Conservation (phyloP, 805 yeast genomes). For the Lachancea sp. region DNA sequence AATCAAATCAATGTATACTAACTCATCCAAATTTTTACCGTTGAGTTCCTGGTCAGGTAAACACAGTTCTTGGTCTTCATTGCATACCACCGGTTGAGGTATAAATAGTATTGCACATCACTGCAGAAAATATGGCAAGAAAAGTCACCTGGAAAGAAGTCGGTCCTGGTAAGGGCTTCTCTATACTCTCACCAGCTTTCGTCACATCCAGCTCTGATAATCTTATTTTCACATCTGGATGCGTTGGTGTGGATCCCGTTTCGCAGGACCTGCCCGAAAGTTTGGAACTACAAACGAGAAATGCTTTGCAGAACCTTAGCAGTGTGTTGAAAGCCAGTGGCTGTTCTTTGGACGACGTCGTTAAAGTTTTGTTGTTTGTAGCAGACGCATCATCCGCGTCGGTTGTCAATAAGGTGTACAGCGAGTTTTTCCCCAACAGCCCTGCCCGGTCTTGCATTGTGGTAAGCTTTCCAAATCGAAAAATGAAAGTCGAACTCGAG, state of each 20-base stretch:
- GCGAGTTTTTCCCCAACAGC: constrained; percentile 39
- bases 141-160: constrained; percentile 31
- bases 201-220: constrained; percentile 33
- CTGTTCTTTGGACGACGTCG: constrained; percentile 38
- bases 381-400: constrained; percentile 39
- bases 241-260: constrained; percentile 38
- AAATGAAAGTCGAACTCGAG: constrained; percentile 48
- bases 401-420: constrained; percentile 41
- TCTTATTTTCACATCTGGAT: constrained; percentile 45
- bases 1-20: too few species aligned
- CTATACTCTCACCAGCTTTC: constrained; percentile 38
- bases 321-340: constrained; percentile 41
- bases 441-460: constrained; percentile 52
- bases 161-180: constrained; percentile 24
- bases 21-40: too few species aligned
- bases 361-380: constrained; percentile 47
- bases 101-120: neutral
- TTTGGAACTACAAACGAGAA: constrained; percentile 40
- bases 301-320: constrained; percentile 40
- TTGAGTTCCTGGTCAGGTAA: neutral
- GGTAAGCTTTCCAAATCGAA: constrained; percentile 45
- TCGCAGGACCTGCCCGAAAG: constrained; percentile 39
- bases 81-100: neutral
- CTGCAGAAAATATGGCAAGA: constrained; percentile 4
- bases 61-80: neutral